phyloP scores from a whole-genome alignment of 2,329 filamentous ascomycete species.

The Periconia macrospinosa region DNA sequence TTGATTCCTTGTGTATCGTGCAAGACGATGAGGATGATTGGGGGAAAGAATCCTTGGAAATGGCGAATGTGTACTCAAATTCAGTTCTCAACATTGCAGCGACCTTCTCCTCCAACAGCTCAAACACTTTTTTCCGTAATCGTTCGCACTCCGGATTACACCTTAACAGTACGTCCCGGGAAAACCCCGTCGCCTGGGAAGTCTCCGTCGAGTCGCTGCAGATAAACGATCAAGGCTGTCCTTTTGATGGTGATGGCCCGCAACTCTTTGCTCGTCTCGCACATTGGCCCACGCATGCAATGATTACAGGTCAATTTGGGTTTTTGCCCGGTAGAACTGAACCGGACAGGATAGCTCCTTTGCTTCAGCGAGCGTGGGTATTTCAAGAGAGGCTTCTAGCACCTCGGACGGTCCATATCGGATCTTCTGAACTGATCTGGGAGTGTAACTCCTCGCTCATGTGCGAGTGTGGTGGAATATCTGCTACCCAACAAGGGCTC shows the following conservation, averaged over 20 bases:
- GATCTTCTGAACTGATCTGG: constrained; percentile 7
- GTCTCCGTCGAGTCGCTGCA: not conserved
- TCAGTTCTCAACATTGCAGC: constrained; percentile 2
- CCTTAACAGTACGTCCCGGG: not conserved
- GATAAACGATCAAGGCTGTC: not conserved
- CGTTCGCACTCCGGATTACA: not conserved
- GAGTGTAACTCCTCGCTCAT: constrained; percentile 6
- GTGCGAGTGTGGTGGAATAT: not conserved
- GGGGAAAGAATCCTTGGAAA: not conserved
- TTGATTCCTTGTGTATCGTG: constrained; percentile 15
- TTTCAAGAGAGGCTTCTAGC: constrained; percentile 7
- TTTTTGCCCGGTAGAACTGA: not conserved
- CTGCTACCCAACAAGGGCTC: not conserved
- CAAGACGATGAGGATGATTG: constrained; percentile 8
- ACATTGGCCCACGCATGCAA: not conserved
- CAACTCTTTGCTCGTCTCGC: not conserved
- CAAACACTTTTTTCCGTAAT: not conserved
- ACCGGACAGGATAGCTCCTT: not conserved
- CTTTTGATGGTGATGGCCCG: not conserved
- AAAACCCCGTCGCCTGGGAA: too few relatives aligned
- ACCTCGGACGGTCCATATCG: constrained; percentile 12
- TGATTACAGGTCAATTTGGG: not conserved
- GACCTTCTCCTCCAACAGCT: not conserved
- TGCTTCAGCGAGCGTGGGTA: not conserved
- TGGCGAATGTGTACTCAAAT: constrained; percentile 8